phyloP scores from a whole-genome alignment of 768 basidiomycete genomes.

The Trametes coccinea region DNA sequence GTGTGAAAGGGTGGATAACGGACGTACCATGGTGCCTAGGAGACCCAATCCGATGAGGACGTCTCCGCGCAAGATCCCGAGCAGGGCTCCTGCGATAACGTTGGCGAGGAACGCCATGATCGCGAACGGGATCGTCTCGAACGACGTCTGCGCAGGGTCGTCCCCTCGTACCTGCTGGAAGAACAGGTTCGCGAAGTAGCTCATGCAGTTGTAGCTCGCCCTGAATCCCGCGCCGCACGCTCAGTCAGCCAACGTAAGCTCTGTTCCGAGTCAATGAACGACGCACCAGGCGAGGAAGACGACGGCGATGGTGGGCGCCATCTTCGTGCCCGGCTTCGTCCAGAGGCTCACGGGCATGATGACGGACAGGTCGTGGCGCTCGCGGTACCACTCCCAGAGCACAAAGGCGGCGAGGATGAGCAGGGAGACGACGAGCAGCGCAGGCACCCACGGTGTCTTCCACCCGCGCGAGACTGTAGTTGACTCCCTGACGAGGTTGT shows the following conservation, averaged over 20 bases:
- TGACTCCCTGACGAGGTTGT: slow-evolving; percentile 28
- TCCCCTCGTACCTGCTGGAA: slow-evolving; percentile 36
- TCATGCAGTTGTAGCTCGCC: slow-evolving; percentile 33
- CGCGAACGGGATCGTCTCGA: slow-evolving; percentile 37
- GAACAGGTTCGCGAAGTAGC: slow-evolving; percentile 36
- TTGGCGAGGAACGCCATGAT: slow-evolving; percentile 30
- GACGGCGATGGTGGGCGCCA: slow-evolving; percentile 31
- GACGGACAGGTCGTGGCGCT: slow-evolving; percentile 29
- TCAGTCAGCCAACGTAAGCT: too few species aligned
- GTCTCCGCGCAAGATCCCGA: slow-evolving; percentile 33
- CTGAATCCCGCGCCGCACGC: neutral
- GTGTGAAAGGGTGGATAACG: neutral
- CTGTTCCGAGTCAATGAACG: too few species aligned
- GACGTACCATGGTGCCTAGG: slow-evolving; percentile 32
- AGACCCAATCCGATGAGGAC: slow-evolving; percentile 33
- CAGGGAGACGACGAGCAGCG: slow-evolving; percentile 30
- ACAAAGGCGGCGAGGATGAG: slow-evolving; percentile 32
- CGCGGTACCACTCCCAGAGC: slow-evolving; percentile 35
- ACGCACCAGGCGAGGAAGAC: slow-evolving; percentile 37
- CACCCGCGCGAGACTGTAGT: slow-evolving; percentile 35
- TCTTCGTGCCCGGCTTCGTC: slow-evolving; percentile 33
- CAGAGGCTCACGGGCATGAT: slow-evolving; percentile 38
- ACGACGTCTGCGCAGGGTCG: slow-evolving; percentile 34
- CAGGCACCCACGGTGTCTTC: slow-evolving; percentile 36
- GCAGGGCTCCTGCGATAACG: slow-evolving; percentile 22